phyloP scores from a whole-genome alignment of 2,329 filamentous ascomycete species.

The Capronia epimyces region DNA sequence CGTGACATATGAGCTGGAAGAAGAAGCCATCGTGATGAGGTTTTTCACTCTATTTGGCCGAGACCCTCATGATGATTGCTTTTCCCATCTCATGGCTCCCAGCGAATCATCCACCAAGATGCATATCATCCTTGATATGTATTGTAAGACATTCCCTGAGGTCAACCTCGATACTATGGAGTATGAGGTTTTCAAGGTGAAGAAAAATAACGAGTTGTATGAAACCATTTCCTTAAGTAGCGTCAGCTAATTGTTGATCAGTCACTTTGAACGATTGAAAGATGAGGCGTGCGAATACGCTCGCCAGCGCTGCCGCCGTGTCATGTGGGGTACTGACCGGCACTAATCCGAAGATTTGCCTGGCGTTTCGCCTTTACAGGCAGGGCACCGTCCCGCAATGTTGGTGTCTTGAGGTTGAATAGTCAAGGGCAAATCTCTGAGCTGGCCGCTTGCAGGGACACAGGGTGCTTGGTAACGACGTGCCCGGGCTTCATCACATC shows the following conservation, averaged over 20 bases:
- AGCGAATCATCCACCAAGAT: conserved; percentile 8
- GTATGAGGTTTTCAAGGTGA: conserved; percentile 14
- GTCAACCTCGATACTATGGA: conserved; percentile 3
- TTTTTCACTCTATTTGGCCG: conserved; percentile 8
- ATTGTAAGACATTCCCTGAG: conserved; percentile 3
- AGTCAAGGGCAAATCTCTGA: not conserved
- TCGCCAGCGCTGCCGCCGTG: not conserved
- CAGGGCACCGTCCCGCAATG: not conserved
- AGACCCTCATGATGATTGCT: conserved; percentile 10
- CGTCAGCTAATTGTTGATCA: conserved; percentile 2
- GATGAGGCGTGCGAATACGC: conserved; percentile 4
- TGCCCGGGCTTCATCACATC: not conserved
- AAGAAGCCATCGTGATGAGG: conserved; percentile 7
- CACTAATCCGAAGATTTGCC: not conserved
- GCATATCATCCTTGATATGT: conserved; percentile 16
- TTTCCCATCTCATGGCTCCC: conserved; percentile 15
- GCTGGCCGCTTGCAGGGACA: not conserved
- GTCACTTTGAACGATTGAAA: conserved; percentile 5
- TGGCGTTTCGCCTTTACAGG: not conserved
- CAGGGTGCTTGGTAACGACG: not conserved
- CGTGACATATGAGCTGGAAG: conserved; percentile 13
- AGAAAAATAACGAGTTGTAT: conserved; percentile 9
- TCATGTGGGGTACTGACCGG: conserved; percentile 5
- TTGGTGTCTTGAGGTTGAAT: not conserved
- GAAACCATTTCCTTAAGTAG: not conserved